phyloP scores from a whole-genome alignment of 257 asterid species.

The Rubia yunnanensis region DNA sequence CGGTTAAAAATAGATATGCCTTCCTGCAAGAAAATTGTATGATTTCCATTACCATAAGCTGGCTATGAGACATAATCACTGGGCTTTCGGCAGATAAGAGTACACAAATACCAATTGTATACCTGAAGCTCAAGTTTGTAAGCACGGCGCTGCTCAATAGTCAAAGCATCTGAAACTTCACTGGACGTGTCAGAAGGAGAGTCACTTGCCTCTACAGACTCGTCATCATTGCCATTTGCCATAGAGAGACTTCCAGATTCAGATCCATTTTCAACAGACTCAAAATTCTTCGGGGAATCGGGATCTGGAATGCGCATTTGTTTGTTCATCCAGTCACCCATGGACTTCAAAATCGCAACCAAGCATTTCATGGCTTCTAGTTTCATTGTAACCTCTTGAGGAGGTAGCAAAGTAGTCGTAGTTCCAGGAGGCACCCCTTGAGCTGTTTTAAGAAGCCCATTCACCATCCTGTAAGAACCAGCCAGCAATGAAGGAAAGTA shows the following conservation, averaged over 20 bases:
- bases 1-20: conserved; percentile 97
- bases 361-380: conserved; percentile 93
- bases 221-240: conserved; percentile 65
- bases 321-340: conserved; percentile 99
- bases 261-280: conserved; percentile 46
- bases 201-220: conserved; percentile 65
- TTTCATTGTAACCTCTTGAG: conserved; percentile 79
- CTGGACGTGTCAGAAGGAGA: conserved; percentile 78
- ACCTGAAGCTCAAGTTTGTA: conserved; percentile 99
- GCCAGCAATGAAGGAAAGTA: background rate
- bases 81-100: conserved; percentile 11
- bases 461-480: conserved; percentile 69
- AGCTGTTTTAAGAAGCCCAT: conserved; percentile 98
- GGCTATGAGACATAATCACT: conserved; percentile 13
- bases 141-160: conserved; percentile 96
- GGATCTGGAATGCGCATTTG: conserved; percentile 87
- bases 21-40: conserved; percentile 65
- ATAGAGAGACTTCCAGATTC: conserved; percentile 55
- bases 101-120: conserved; percentile 19
- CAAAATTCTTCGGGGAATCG: conserved; percentile 53
- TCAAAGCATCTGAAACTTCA: conserved; percentile 84
- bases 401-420: conserved; percentile 71
- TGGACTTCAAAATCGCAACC: conserved; percentile 70
- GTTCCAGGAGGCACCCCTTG: conserved; percentile 96
- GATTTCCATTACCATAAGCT: conserved; percentile 14